Base-by-base conservation (phyloP, 805 yeast species). In the Saturnispora dispora region DNA sequence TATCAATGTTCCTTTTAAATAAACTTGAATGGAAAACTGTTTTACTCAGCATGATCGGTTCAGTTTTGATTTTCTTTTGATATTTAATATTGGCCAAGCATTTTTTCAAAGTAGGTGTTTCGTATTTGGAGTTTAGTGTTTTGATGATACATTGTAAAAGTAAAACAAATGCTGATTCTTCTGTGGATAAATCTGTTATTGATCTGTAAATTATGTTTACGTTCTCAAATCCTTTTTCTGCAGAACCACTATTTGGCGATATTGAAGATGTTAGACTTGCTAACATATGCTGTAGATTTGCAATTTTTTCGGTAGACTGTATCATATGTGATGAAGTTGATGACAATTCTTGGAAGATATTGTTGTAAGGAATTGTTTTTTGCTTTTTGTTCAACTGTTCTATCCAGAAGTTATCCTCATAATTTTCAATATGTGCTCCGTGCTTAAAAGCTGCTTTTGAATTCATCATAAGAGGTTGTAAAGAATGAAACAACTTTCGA, bases 91-190 rank as follows among this genome's bases (percentile, higher is more conserved):
- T 36, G 5, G 25, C 17, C 20, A 28, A 27, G 18, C 48, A 46
- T 36, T 39, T 36, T 13, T 11, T 36, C 11, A 46, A 13, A 7
- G 35, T 28, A 8, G 23, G 10, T 10, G 41, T 25, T 23, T 53
- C 56, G 9, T 45, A 55, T 9, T n/a, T 18, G 4, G 59, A 56
- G 37, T 55, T 35, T 7, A 54, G 27, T 3, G 49, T 49, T 36
- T 52, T 52, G 0, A 55, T 15, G 10, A 61, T 45, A 30, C 61
- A 55, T 15, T 58, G 61, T 3, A 64, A 18, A 10, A 62, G 50
- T 18, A 63, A 41, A 20, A 58, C 56, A 30, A 64, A 41, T 5
- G 60, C 61, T 27, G 65, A 57, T 47, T 64, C 68, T 5, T 58
- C 50, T 39, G 63, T 63, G 8, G 46, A 52, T 27, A 63, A 46